Evolutionary conservation across 2,329 filamentous ascomycete genomes (phyloP).

Genomic region (Fusarium sp.): DNA sequence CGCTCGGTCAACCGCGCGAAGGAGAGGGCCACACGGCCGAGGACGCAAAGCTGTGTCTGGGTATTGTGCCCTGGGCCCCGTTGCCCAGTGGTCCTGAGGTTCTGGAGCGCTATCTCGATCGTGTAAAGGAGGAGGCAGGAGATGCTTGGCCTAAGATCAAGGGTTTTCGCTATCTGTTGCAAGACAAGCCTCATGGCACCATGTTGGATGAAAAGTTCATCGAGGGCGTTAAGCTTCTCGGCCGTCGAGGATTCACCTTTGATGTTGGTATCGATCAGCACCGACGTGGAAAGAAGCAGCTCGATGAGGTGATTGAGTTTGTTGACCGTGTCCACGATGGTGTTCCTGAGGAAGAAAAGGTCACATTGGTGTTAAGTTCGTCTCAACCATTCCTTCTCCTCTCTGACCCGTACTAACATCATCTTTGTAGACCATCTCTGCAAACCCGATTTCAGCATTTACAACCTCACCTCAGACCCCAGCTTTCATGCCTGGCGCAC

Average conservation of each 20-base stretch:
- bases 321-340: conserved; percentile 73
- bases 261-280: conserved; percentile 88
- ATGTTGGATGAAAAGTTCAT: conserved; percentile 74
- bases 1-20: conserved; percentile 65
- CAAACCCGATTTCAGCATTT: conserved; percentile 81
- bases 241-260: conserved; percentile 73
- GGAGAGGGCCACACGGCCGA: conserved; percentile 66
- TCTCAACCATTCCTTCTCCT: conserved; percentile 24
- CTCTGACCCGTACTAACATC: conserved; percentile 13
- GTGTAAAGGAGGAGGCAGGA: conserved; percentile 71
- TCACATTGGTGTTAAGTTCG: conserved; percentile 77
- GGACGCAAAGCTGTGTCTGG: conserved; percentile 68
- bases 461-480: conserved; percentile 65
- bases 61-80: conserved; percentile 87
- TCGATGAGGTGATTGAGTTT: conserved; percentile 77
- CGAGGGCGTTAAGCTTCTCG: conserved; percentile 72
- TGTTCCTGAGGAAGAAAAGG: conserved; percentile 67
- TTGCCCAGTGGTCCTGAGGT: conserved; percentile 71
- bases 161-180: conserved; percentile 85
- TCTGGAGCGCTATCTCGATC: conserved; percentile 72
- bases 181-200: conserved; percentile 76
- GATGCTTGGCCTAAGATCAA: conserved; percentile 74
- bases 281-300: conserved; percentile 77
- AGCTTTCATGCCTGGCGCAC: conserved; percentile 76
- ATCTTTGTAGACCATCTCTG: conserved; percentile 79